Conservation (phyloP, 2,329 filamentous ascomycete species). For the Cladosporium velox region DNA sequence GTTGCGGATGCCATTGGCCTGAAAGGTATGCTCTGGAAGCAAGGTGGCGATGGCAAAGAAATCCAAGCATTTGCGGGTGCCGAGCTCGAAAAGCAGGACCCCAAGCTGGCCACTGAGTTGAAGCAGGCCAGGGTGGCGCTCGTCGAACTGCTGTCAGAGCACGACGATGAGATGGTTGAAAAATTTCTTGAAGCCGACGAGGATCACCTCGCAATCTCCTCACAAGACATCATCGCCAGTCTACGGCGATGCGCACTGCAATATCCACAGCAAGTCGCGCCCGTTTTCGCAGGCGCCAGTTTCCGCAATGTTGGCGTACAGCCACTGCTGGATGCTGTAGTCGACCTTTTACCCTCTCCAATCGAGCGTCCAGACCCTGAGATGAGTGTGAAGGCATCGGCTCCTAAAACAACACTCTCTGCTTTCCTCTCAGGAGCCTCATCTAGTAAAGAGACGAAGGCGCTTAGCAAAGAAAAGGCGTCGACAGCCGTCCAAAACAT, state of each 20-base stretch:
- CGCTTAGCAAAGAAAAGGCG: slow-evolving; percentile 43
- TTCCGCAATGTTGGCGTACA: slow-evolving; percentile 94
- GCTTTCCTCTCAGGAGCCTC: slow-evolving; percentile 21
- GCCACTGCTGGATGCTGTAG: slow-evolving; percentile 82
- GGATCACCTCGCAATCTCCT: slow-evolving; percentile 67
- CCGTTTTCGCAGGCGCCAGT: slow-evolving; percentile 87
- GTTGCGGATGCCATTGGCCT: slow-evolving; percentile 81
- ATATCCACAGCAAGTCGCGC: slow-evolving; percentile 72
- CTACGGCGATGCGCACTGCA: slow-evolving; percentile 71
- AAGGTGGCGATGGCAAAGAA: slow-evolving; percentile 64
- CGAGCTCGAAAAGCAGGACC: slow-evolving; percentile 54
- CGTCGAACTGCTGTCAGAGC: slow-evolving; percentile 81
- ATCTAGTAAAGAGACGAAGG: slow-evolving; percentile 42
- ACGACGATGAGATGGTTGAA: slow-evolving; percentile 84
- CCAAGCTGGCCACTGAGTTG: slow-evolving; percentile 64
- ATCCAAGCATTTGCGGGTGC: slow-evolving; percentile 54
- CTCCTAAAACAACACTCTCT: slow-evolving; percentile 11
- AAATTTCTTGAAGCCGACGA: slow-evolving; percentile 77
- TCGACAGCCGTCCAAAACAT: slow-evolving; percentile 60
- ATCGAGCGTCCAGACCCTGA: slow-evolving; percentile 76
- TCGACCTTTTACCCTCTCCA: slow-evolving; percentile 84
- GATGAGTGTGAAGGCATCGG: slow-evolving; percentile 45
- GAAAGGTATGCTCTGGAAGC: slow-evolving; percentile 72
- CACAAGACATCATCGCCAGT: slow-evolving; percentile 67
- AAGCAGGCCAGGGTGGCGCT: slow-evolving; percentile 74